Evolutionary conservation across 495 filamentous ascomycete species (phyloP), one percentile per base, ranked within the genome.

Genomic region (Annulohypoxylon bovei): DNA sequence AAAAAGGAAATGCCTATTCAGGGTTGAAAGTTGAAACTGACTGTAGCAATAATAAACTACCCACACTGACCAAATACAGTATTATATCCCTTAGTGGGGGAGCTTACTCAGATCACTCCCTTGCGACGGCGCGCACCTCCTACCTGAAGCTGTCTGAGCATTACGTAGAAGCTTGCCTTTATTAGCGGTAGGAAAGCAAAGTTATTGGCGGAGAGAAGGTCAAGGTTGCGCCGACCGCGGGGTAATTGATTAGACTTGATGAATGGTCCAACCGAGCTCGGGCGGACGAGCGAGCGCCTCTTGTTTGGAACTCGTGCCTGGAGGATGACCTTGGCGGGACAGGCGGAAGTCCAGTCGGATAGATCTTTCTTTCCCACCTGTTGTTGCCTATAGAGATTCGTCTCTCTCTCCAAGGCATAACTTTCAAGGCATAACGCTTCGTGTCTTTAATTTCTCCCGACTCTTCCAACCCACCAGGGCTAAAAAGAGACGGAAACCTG

Each of bases 31-130:
- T 50, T 50, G 22, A 28, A 55, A 25, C 11, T 12, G 42, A 58
- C 62, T 8, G 57, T 62, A 40, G 6, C 30, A 60, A 35, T 66
- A 62, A 27, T 18, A 27, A 25, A 39, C 49, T 32, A 53, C n/a
- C 49, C 28, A 35, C 32, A 9, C 52, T 47, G 54, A 32, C 57
- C 52, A 25, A 40, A 44, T 47, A 59, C 20, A 56, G 28, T 20
- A 61, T 32, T 33, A 28, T 49, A 54, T 53, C 5, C 39, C 39
- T 42, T 18, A 40, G 56, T 44, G 16, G 58, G 56, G 65, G 59
- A 68, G 59, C 69, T 72, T 72, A 65, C 69, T 72, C 58, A 55
- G 59, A 62, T 37, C 53, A 16, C 39, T 52, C 64, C 58, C 39
- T 72, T 68, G 44, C 64, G 39, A 25, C 52, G 46, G 28, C 46